Evolutionary conservation across 1,139 yeast species (phyloP), one percentile per base, ranked within the genome.

Genomic region (Yamadazyma triangularis): DNA sequence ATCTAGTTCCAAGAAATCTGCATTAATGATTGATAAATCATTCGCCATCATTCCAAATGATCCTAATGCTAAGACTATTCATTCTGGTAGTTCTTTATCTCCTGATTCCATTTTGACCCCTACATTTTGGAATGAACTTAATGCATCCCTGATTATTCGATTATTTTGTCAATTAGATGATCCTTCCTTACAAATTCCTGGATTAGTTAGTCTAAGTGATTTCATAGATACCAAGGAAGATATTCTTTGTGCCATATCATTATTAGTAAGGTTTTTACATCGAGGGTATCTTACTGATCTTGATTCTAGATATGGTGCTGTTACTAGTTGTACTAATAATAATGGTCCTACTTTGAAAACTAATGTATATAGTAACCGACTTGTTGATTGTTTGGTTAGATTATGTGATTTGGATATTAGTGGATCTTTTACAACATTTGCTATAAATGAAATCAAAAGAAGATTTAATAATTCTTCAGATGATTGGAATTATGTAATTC

Each of bases 61-160:
- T 22, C 34, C 38, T 9, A 34, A 32, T 32, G 41, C 39, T 22
- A 53, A 53, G 26, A 50, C 49, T 11, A 39, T 46, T 25, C 30
- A 41, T 12, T 38, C 29, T 27, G 46, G 28, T 43, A 21, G 34
- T 1, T 24, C 26, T 3, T 18, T 9, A 18, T 18, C 20, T 7
- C 8, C 6, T 18, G 13, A 27, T 4, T 53, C 51, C 33, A 18
- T 18, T 18, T 18, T 18, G 9, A 18, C 20, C 6, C 9, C 9
- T 7, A 7, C 20, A 18, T 18, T 18, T 18, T 65, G 71, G 71
- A 56, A 52, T 10, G 71, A 65, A 34, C 38, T 65, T 24, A 51
- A 52, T 16, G 61, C 56, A n/a, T 62, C 69, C 11, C 58, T 53
- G 31, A 33, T 64, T 8, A 45, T 66, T 4, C 44, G 73, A 15